Percentiles rank a stretch among this genome's conserved stretches.
These are phyloP conservation scores for Globisporangium iwayamae DNA, from an alignment of 352 stramenopile genomes.

Conservation along the genomic window DNA sequence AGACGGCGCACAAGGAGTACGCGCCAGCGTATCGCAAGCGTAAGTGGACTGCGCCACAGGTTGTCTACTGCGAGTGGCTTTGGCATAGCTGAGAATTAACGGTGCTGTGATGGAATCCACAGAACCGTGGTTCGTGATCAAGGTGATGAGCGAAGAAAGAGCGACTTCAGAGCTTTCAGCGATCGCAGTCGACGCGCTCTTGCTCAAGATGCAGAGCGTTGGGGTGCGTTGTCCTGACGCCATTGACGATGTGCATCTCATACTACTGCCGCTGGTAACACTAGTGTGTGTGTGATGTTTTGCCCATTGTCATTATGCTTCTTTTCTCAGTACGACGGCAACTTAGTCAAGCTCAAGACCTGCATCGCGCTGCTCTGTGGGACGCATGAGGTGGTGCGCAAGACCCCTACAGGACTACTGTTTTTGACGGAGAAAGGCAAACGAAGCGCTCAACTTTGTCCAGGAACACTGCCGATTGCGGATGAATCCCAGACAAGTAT, in stretches of 20 bases:
- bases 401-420: constrained; percentile 33
- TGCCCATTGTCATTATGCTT: neutral
- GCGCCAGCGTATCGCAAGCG: constrained; percentile 57
- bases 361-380: constrained; percentile 52
- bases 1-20: constrained; percentile 29
- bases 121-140: constrained; percentile 81
- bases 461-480: constrained; percentile 18
- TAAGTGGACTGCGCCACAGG: constrained; percentile 18
- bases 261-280: neutral
- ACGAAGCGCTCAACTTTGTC: constrained; percentile 46
- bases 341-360: constrained; percentile 41
- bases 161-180: constrained; percentile 34
- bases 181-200: constrained; percentile 34
- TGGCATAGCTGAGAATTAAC: neutral
- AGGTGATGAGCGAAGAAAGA: constrained; percentile 35
- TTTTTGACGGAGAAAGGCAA: constrained; percentile 58
- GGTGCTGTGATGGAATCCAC: neutral
- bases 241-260: neutral
- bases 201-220: constrained; percentile 43
- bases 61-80: neutral
- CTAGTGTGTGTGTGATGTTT: neutral
- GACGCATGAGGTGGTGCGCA: constrained; percentile 56
- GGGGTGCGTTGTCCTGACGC: constrained; percentile 30
- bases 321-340: constrained; percentile 50
- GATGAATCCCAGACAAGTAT: neutral